Evolutionary conservation across 257 asterid species (phyloP).

Genomic region (Solanum pennellii): DNA sequence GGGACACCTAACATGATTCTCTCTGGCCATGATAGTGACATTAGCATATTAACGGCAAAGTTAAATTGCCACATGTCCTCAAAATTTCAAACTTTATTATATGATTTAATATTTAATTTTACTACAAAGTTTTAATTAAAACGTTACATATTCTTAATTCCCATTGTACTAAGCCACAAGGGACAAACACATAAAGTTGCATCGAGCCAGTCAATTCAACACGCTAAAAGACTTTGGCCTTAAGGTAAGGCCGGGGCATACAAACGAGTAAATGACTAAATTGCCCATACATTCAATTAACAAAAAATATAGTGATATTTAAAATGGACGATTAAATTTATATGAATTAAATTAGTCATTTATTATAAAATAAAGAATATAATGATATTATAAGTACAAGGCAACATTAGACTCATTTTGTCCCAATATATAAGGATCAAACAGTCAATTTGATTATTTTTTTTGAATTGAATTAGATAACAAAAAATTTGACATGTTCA

Average conservation of each 20-base stretch:
- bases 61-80: background rate
- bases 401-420: background rate
- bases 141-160: background rate
- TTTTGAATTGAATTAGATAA: background rate
- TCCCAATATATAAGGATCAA: background rate
- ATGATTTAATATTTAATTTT: background rate
- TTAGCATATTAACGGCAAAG: background rate
- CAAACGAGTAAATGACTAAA: background rate
- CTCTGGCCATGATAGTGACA: background rate
- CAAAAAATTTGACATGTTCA: background rate
- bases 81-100: background rate
- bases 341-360: no score
- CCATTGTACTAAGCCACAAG: background rate
- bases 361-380: background rate
- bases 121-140: background rate
- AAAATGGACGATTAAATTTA: background rate
- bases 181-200: conserved; percentile 6
- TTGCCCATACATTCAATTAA: background rate
- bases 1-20: background rate
- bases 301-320: background rate
- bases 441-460: background rate
- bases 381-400: background rate
- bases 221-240: conserved; percentile 11
- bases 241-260: background rate
- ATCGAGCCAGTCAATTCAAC: conserved; percentile 36